A percentile compares a stretch with the other conserved stretches of the same genome.
These are phyloP conservation scores for Sporobolus alterniflorus DNA, from an alignment of 202 grass and related monocot species.

Conservation along the genomic window DNA sequence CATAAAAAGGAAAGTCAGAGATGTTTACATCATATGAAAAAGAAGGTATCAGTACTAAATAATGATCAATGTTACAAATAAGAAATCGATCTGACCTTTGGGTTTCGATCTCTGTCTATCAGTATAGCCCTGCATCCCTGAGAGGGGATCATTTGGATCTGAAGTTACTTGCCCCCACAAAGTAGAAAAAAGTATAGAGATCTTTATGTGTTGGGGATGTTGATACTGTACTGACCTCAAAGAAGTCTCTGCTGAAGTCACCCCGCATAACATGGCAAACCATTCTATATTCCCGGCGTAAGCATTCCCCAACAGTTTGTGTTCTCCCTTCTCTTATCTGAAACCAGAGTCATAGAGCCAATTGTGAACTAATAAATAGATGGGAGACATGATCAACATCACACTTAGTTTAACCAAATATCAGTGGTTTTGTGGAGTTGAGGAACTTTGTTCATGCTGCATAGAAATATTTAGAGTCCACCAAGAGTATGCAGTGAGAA, in stretches of 20 bases:
- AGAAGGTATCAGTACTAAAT: background rate
- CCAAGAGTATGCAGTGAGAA: background rate
- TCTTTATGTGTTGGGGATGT: background rate
- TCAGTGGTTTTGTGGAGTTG: background rate
- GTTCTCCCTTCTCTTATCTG: constrained; percentile 93
- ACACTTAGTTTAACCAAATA: background rate
- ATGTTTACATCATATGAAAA: background rate
- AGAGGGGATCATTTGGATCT: constrained; percentile 36
- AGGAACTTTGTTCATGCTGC: background rate
- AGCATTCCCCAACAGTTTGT: constrained; percentile 79
- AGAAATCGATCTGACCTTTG: constrained; percentile 56
- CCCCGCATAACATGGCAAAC: constrained; percentile 88
- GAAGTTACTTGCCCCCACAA: background rate
- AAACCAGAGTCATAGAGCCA: constrained; percentile 5
- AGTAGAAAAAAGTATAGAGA: background rate
- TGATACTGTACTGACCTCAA: constrained; percentile 62
- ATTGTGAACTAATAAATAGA: background rate
- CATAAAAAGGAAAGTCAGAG: constrained; percentile 6
- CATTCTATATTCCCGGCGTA: constrained; percentile 94
- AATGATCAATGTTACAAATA: background rate
- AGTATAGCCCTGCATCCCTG: constrained; percentile 97
- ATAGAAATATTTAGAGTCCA: background rate
- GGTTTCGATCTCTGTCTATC: constrained; percentile 87
- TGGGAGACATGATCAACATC: background rate
- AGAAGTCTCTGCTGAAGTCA: constrained; percentile 95